Conservation (phyloP, 2,329 filamentous ascomycete species). For the Fusarium metavorans region DNA sequence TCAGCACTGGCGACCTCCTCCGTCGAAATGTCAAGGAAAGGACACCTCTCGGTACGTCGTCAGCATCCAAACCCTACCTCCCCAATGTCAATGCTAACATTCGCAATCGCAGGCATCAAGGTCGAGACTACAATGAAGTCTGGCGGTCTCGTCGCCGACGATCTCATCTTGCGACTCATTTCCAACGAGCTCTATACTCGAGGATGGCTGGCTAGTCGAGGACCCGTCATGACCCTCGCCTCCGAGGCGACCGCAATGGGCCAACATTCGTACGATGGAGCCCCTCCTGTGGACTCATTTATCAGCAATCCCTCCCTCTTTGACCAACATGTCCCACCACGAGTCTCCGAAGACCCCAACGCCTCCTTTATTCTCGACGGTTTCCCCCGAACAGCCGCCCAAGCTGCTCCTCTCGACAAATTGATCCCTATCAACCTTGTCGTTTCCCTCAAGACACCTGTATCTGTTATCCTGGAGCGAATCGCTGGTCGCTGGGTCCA, state of each 20-base stretch:
- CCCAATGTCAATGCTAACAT: constrained; percentile 7
- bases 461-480: constrained; percentile 86
- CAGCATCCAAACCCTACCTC: not conserved
- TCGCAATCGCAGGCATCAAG: constrained; percentile 77
- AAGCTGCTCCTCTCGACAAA: constrained; percentile 81
- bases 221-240: constrained; percentile 65
- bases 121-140: constrained; percentile 90
- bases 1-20: constrained; percentile 93
- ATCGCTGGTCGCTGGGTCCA: constrained; percentile 96
- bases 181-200: constrained; percentile 86
- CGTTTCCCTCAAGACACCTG: constrained; percentile 86
- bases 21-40: constrained; percentile 91
- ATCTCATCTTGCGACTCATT: constrained; percentile 92
- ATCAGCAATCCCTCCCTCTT: constrained; percentile 54
- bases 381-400: constrained; percentile 87
- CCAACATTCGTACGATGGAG: constrained; percentile 50
- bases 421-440: constrained; percentile 96
- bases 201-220: constrained; percentile 78
- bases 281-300: constrained; percentile 53
- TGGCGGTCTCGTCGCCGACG: constrained; percentile 90
- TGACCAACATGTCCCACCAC: constrained; percentile 53
- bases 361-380: constrained; percentile 97
- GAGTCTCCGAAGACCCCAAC: constrained; percentile 74
- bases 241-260: constrained; percentile 56
- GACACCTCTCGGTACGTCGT: constrained; percentile 80